These are phyloP conservation scores for Talaromyces pinophilus DNA, from an alignment of 2,329 filamentous ascomycete species.

Conservation along the genomic window DNA sequence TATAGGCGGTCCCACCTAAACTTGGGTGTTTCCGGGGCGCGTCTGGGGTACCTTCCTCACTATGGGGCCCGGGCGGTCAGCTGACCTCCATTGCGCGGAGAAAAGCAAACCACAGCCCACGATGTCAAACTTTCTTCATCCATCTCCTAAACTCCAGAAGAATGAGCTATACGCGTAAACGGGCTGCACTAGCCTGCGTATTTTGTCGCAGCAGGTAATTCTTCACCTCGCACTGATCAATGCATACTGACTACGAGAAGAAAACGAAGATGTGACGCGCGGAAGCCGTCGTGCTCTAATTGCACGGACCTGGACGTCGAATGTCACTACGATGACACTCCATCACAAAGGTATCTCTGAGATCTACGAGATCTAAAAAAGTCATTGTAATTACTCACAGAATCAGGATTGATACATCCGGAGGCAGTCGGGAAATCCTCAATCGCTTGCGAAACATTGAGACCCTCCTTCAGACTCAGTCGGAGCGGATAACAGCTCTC, in stretches of 20 bases:
- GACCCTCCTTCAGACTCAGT: slow-evolving; percentile 19
- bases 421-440: slow-evolving; percentile 8
- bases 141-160: not conserved
- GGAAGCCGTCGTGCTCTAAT: slow-evolving; percentile 24
- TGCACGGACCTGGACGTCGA: slow-evolving; percentile 24
- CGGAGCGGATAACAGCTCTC: slow-evolving; percentile 13
- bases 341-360: slow-evolving; percentile 20
- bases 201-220: slow-evolving; percentile 6
- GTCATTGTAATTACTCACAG: not conserved
- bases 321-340: slow-evolving; percentile 24
- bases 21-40: not conserved
- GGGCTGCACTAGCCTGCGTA: not conserved
- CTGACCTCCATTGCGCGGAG: not conserved
- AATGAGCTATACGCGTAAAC: slow-evolving; percentile 1
- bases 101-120: not conserved
- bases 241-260: not conserved
- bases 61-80: not conserved
- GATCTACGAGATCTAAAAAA: too few species aligned
- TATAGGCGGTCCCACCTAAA: not conserved
- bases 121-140: not conserved
- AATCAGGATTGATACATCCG: slow-evolving; percentile 16
- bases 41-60: not conserved
- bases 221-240: too few species aligned
- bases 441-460: slow-evolving; percentile 16
- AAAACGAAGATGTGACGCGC: slow-evolving; percentile 25